Evolutionary conservation across 2,329 filamentous ascomycete species (phyloP).

Genomic region (Blumeria hordei): DNA sequence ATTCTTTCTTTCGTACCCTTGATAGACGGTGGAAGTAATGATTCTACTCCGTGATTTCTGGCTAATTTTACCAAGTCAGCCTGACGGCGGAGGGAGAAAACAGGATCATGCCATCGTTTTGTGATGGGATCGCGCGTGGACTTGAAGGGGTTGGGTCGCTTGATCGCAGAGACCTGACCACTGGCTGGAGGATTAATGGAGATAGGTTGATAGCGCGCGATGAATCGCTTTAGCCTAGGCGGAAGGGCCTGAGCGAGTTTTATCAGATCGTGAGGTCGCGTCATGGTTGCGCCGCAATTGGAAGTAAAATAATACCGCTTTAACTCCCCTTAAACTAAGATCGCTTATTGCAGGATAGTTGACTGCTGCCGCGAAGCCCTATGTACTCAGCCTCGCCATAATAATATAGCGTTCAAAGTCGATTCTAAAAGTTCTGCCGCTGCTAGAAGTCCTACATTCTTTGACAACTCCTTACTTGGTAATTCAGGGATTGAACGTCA

Average conservation of each 20-base stretch:
- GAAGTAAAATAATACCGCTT: too few species aligned
- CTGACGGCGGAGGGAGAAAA: constrained; percentile 65
- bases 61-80: constrained; percentile 80
- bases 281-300: neutral
- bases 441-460: too few species aligned
- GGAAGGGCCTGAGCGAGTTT: constrained; percentile 49
- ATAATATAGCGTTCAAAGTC: too few species aligned
- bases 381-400: too few species aligned
- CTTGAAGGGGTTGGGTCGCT: constrained; percentile 50
- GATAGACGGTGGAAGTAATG: constrained; percentile 49
- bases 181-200: constrained; percentile 26
- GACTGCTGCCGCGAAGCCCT: too few species aligned
- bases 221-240: constrained; percentile 57
- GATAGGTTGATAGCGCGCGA: constrained; percentile 66
- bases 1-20: constrained; percentile 55
- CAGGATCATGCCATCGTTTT: constrained; percentile 61
- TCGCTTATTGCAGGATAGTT: too few species aligned
- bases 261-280: constrained; percentile 13
- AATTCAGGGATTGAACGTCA: too few species aligned
- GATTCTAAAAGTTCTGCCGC: too few species aligned
- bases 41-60: constrained; percentile 51
- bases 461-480: too few species aligned
- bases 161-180: neutral
- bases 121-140: constrained; percentile 56
- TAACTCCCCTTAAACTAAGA: too few species aligned